Percentiles rank a stretch among this genome's conserved stretches.
These are phyloP conservation scores for Hydnum rufescens DNA, from an alignment of 768 basidiomycete genomes.

Conservation along the genomic window DNA sequence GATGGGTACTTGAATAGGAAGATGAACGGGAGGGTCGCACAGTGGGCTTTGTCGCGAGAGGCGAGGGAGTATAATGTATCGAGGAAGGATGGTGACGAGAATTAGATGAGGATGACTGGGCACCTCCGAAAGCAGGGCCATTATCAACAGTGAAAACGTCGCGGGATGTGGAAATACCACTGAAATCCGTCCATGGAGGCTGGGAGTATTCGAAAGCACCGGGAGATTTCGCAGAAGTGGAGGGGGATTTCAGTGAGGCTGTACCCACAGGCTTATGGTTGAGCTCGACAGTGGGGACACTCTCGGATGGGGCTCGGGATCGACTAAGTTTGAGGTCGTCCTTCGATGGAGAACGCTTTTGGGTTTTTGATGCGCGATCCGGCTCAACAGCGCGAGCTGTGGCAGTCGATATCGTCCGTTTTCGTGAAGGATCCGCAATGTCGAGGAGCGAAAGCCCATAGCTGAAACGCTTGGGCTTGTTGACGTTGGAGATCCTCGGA, in stretches of 20 bases:
- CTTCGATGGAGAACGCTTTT: background rate
- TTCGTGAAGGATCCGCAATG: background rate
- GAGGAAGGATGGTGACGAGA: background rate
- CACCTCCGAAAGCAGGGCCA: background rate
- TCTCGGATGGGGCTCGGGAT: background rate
- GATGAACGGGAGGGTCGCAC: slow-evolving; percentile 1
- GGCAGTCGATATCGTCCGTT: slow-evolving; percentile 3
- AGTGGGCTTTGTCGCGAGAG: background rate
- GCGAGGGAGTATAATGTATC: background rate
- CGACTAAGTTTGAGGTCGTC: background rate
- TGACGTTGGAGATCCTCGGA: background rate
- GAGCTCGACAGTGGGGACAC: background rate
- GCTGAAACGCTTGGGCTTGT: background rate
- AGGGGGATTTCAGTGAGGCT: background rate
- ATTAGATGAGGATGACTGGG: background rate
- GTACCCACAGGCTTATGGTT: background rate
- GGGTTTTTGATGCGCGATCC: background rate
- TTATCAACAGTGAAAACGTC: background rate
- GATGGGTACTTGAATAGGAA: background rate
- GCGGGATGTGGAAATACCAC: no score
- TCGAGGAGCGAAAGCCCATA: background rate
- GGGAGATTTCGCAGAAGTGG: background rate
- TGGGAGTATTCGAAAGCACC: background rate
- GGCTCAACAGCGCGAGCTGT: background rate
- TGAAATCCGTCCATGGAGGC: background rate